Percentiles rank a stretch among this genome's conserved stretches.
These are phyloP conservation scores for Spathaspora passalidarum DNA, from an alignment of 805 yeast species.

Conservation along the genomic window DNA sequence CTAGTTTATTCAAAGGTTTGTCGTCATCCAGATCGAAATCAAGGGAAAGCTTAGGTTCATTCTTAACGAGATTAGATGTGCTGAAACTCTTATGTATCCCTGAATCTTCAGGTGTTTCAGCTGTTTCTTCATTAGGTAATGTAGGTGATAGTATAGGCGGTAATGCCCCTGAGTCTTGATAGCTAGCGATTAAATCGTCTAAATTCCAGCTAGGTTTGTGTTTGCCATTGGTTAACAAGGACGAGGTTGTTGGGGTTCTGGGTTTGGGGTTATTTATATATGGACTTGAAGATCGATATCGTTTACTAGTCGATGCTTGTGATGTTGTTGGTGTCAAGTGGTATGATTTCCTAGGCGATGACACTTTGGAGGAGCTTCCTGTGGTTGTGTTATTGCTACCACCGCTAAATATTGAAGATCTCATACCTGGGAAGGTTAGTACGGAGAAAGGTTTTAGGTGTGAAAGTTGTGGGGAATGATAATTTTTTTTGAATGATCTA, in stretches of 20 bases:
- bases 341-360: slow-evolving; percentile 4
- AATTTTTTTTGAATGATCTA: no score
- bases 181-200: slow-evolving; percentile 35
- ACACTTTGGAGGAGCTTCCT: neutral
- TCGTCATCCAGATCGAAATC: neutral
- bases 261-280: slow-evolving; percentile 8
- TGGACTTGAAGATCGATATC: slow-evolving; percentile 15
- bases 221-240: neutral
- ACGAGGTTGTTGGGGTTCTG: neutral
- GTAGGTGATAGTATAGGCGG: slow-evolving; percentile 42
- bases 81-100: neutral
- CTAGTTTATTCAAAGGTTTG: neutral
- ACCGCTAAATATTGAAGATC: slow-evolving; percentile 28
- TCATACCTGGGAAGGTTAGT: no score
- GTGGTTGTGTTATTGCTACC: slow-evolving; percentile 7
- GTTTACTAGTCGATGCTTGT: slow-evolving; percentile 6
- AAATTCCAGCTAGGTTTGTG: slow-evolving; percentile 29
- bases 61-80: neutral
- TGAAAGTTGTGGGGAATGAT: no score
- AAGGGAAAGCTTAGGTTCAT: neutral
- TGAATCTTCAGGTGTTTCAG: no score
- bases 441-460: no score
- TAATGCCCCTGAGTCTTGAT: slow-evolving; percentile 28
- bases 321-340: slow-evolving; percentile 2
- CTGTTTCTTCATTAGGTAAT: slow-evolving; percentile 21